phyloP scores from a whole-genome alignment of 2,329 filamentous ascomycete genomes.

The Monosporascus sp. region DNA sequence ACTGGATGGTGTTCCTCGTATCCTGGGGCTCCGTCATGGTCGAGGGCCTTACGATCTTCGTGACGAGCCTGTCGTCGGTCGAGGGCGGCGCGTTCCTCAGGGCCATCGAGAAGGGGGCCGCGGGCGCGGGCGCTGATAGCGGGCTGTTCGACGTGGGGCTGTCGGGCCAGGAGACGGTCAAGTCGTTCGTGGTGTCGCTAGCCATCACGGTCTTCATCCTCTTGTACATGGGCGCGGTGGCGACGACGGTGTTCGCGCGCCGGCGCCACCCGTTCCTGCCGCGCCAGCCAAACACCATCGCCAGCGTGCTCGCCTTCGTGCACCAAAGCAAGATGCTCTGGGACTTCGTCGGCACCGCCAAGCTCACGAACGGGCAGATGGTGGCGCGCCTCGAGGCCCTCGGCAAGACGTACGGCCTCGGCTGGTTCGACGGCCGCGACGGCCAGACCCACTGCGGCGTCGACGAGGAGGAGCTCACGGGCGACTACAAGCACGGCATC shows the following conservation, averaged over 20 bases:
- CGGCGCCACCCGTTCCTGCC: constrained; percentile 68
- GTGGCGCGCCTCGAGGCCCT: constrained; percentile 51
- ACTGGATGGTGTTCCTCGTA: constrained; percentile 62
- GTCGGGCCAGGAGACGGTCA: constrained; percentile 53
- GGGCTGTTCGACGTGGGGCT: constrained; percentile 24
- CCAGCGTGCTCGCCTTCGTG: constrained; percentile 69
- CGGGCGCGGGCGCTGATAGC: constrained; percentile 11
- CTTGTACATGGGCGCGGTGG: constrained; percentile 57
- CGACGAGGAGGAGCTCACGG: constrained; percentile 67
- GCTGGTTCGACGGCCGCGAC: constrained; percentile 72
- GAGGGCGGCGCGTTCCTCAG: constrained; percentile 56
- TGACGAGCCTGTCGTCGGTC: constrained; percentile 60
- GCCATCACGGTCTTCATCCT: constrained; percentile 58
- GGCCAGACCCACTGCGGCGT: constrained; percentile 70
- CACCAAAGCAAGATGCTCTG: constrained; percentile 77
- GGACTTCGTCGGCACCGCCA: constrained; percentile 66
- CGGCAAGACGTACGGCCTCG: constrained; percentile 68
- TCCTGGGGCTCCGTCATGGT: constrained; percentile 67
- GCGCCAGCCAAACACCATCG: constrained; percentile 73
- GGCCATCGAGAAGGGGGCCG: constrained; percentile 15
- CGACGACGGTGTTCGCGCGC: constrained; percentile 53
- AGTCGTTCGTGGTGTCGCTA: constrained; percentile 64
- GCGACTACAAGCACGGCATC: constrained; percentile 60
- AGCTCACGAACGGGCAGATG: constrained; percentile 57
- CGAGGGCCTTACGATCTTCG: constrained; percentile 67